phyloP scores from a whole-genome alignment of 495 filamentous ascomycete species.

The Baudoinia panamericana region DNA sequence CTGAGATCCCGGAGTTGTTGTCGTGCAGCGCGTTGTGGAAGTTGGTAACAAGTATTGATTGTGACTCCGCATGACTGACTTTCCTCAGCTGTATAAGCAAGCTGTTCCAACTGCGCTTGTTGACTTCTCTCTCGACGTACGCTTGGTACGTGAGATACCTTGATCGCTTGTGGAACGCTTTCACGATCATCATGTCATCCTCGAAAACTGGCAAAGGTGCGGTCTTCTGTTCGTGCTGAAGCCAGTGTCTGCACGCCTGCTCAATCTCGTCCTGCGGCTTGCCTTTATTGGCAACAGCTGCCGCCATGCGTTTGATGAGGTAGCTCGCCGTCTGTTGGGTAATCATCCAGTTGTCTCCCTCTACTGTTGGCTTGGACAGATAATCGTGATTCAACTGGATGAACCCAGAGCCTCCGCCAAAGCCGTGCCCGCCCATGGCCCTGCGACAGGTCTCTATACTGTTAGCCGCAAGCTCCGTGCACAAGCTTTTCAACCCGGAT shows the following conservation, averaged over 20 bases:
- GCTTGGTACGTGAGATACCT: slow-evolving; percentile 32
- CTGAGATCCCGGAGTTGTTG: slow-evolving; percentile 22
- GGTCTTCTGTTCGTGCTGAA: slow-evolving; percentile 12
- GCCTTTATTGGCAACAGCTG: slow-evolving; percentile 24
- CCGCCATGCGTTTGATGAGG: slow-evolving; percentile 37
- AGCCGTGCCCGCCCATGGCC: slow-evolving; percentile 39
- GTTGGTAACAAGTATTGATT: slow-evolving; percentile 34
- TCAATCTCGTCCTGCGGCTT: slow-evolving; percentile 22
- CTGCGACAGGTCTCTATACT: slow-evolving; percentile 39
- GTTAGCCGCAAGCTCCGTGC: slow-evolving; percentile 37
- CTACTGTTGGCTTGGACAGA: slow-evolving; percentile 38
- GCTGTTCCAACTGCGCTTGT: slow-evolving; percentile 36
- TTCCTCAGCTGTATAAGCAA: slow-evolving; percentile 35
- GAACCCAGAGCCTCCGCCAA: slow-evolving; percentile 36
- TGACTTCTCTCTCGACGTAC: slow-evolving; percentile 33
- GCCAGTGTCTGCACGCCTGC: slow-evolving; percentile 23
- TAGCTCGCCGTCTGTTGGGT: slow-evolving; percentile 38
- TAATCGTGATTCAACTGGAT: slow-evolving; percentile 38
- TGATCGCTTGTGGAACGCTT: slow-evolving; percentile 34
- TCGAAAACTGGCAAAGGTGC: slow-evolving; percentile 13
- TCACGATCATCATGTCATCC: slow-evolving; percentile 31
- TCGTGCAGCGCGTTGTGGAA: slow-evolving; percentile 29
- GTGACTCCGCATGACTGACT: slow-evolving; percentile 37
- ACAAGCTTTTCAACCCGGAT: slow-evolving; percentile 39
- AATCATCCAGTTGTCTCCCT: slow-evolving; percentile 45